These are phyloP conservation scores for Pistacia integerrima DNA, from an alignment of 345 rosid genomes.

Conservation along the genomic window DNA sequence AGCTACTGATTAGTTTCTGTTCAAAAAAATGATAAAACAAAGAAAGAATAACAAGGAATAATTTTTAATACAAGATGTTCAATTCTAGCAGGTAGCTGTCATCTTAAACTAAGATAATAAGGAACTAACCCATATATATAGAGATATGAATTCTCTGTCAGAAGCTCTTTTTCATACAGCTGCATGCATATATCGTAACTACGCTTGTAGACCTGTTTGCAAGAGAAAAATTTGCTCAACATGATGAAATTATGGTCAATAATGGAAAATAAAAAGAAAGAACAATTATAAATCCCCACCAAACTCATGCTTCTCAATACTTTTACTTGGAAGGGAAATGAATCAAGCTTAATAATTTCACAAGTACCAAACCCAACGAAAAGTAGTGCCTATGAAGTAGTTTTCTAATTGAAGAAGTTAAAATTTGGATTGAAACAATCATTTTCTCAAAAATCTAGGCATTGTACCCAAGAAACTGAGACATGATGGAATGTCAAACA, in stretches of 20 bases:
- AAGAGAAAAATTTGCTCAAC: constrained; percentile 17
- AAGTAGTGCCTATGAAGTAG: neutral
- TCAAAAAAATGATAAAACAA: neutral
- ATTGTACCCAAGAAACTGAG: neutral
- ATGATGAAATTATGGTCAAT: neutral
- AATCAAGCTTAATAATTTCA: neutral
- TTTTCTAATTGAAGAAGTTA: neutral
- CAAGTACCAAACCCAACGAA: neutral
- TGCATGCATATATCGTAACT: constrained; percentile 79
- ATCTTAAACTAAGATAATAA: constrained; percentile 2
- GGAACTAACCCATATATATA: constrained; percentile 72
- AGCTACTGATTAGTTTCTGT: constrained; percentile 18
- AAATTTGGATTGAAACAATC: neutral
- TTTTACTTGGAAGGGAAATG: neutral
- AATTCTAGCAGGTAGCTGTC: constrained; percentile 3
- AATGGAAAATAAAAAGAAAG: neutral
- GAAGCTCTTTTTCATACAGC: constrained; percentile 85
- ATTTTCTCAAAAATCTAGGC: neutral
- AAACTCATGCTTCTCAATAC: neutral
- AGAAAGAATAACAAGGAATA: neutral
- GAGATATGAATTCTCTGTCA: constrained; percentile 72
- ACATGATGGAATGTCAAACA: neutral
- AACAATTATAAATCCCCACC: constrained; percentile 1
- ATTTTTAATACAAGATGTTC: neutral
- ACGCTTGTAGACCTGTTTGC: constrained; percentile 78